phyloP scores from a whole-genome alignment of 352 stramenopile genomes.

The Phytophthora litchii region DNA sequence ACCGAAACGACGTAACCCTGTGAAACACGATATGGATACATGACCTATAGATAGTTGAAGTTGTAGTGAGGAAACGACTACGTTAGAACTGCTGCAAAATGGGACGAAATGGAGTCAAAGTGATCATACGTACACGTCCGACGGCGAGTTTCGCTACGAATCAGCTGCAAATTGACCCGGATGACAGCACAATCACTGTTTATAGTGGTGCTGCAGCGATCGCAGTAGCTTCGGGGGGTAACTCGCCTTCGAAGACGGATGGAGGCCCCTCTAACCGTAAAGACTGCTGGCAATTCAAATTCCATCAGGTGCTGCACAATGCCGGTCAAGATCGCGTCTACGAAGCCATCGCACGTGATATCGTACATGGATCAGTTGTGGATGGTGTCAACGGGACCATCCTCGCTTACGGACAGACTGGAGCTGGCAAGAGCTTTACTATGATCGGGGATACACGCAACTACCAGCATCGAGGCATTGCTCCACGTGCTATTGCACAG shows the following conservation, averaged over 20 bases:
- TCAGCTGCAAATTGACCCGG: constrained; percentile 81
- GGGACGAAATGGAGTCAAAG: constrained; percentile 72
- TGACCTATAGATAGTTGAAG: too few relatives aligned
- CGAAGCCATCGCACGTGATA: constrained; percentile 87
- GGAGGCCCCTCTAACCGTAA: constrained; percentile 71
- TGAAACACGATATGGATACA: too few relatives aligned
- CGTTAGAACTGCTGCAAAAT: constrained; percentile 21
- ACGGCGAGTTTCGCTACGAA: constrained; percentile 76
- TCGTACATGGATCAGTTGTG: constrained; percentile 87
- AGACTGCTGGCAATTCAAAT: constrained; percentile 90
- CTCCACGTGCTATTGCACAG: constrained; percentile 85
- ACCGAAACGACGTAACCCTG: too few relatives aligned
- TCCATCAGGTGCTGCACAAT: constrained; percentile 94
- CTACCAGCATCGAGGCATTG: constrained; percentile 91
- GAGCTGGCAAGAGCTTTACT: constrained; percentile 91
- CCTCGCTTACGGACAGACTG: constrained; percentile 89
- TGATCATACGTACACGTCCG: constrained; percentile 85
- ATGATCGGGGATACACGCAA: constrained; percentile 93
- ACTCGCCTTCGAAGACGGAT: constrained; percentile 34
- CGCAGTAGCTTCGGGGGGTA: constrained; percentile 16
- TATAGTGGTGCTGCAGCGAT: constrained; percentile 30
- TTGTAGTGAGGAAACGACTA: too few relatives aligned
- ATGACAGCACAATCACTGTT: constrained; percentile 80
- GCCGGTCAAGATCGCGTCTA: constrained; percentile 91
- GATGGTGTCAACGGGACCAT: constrained; percentile 91